phyloP scores from a whole-genome alignment of 345 rosid genomes.

The Salix dunnii region DNA sequence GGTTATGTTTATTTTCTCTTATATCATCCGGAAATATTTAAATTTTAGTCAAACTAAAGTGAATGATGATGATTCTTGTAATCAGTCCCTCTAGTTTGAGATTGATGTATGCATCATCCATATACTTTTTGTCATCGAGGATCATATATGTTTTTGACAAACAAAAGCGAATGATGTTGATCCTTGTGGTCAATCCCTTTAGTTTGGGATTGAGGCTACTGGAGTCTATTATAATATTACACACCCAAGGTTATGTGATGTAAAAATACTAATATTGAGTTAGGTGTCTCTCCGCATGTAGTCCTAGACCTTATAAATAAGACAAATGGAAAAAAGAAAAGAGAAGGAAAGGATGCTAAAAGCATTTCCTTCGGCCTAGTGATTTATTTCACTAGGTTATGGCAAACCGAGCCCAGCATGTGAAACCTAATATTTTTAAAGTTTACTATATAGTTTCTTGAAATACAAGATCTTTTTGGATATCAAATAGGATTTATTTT shows the following conservation, averaged over 20 bases:
- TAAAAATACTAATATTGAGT: background rate
- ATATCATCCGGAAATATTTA: background rate
- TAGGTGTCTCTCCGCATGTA: background rate
- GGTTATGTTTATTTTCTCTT: background rate
- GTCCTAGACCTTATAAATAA: background rate
- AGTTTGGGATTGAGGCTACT: background rate
- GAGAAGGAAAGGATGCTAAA: background rate
- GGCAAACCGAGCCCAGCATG: background rate
- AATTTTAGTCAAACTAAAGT: background rate
- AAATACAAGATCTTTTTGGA: background rate
- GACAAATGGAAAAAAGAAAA: background rate
- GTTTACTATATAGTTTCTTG: background rate
- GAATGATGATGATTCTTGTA: background rate
- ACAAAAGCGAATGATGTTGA: background rate
- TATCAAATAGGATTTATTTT: background rate
- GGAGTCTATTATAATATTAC: background rate
- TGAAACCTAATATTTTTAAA: no score
- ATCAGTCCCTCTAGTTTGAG: background rate
- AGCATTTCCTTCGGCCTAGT: background rate
- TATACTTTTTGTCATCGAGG: no score
- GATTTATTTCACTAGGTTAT: background rate
- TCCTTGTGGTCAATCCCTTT: background rate
- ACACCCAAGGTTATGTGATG: background rate
- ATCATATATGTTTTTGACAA: background rate
- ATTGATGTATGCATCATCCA: background rate